Percentiles rank a stretch among this genome's conserved stretches.
Conservation (phyloP, 106 monocot species). For the Platanthera zijinensis region DNA sequence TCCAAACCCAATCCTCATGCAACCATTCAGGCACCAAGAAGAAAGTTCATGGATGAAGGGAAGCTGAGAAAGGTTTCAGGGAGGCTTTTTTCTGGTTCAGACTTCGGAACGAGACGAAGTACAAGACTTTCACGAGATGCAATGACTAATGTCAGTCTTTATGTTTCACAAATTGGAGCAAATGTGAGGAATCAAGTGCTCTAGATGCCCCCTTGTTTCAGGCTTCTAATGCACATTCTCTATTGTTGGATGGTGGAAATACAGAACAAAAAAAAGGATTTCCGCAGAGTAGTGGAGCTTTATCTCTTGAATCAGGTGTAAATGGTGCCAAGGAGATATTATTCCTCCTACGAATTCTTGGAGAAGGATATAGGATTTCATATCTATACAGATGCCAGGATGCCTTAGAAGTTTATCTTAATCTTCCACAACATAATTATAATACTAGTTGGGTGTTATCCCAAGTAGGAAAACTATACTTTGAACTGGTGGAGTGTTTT, state of each 20-base stretch:
- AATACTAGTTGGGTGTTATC: slow-evolving; percentile 94
- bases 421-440: slow-evolving; percentile 74
- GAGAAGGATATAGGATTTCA: slow-evolving; percentile 80
- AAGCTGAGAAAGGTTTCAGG: slow-evolving; percentile 92
- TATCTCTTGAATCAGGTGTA: slow-evolving; percentile 23
- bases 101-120: slow-evolving; percentile 71
- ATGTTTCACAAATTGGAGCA: slow-evolving; percentile 52
- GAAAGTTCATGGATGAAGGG: slow-evolving; percentile 85
- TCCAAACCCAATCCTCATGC: slow-evolving; percentile 42
- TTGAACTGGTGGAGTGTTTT: slow-evolving; percentile 84
- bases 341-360: slow-evolving; percentile 70
- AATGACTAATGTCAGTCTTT: slow-evolving; percentile 32
- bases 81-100: slow-evolving; percentile 74
- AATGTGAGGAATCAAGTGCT: slow-evolving; percentile 43
- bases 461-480: slow-evolving; percentile 93
- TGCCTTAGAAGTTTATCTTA: slow-evolving; percentile 78
- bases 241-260: slow-evolving; percentile 42
- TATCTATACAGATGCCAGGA: slow-evolving; percentile 86
- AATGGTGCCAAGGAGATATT: slow-evolving; percentile 54
- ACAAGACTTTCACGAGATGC: slow-evolving; percentile 69
- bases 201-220: slow-evolving; percentile 52
- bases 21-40: slow-evolving; percentile 52
- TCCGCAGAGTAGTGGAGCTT: slow-evolving; percentile 27
- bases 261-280: slow-evolving; percentile 39
- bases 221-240: slow-evolving; percentile 32